Percentiles rank a stretch among this genome's conserved stretches.
These are phyloP conservation scores for Postia placenta DNA, from an alignment of 768 basidiomycete species.

Conservation along the genomic window DNA sequence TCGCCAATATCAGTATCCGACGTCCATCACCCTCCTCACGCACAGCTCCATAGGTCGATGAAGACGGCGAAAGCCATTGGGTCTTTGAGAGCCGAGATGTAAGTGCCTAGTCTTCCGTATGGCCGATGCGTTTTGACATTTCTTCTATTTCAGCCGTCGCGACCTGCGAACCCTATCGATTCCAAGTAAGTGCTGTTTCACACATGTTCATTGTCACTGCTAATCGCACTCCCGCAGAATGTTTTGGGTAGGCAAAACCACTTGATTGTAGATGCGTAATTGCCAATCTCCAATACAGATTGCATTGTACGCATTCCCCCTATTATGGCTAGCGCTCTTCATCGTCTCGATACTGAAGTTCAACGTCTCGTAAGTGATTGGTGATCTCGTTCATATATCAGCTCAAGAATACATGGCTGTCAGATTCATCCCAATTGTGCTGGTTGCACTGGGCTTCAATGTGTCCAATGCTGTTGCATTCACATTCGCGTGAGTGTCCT, in stretches of 20 bases:
- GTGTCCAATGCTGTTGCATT: conserved; percentile 93
- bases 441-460: conserved; percentile 94
- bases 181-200: conserved; percentile 51
- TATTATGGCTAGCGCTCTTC: conserved; percentile 81
- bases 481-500: conserved; percentile 74
- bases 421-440: conserved; percentile 92
- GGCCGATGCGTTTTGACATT: not conserved
- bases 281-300: conserved; percentile 38
- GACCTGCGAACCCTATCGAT: conserved; percentile 84
- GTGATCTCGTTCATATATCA: conserved; percentile 7
- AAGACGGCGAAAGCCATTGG: conserved; percentile 95
- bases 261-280: not conserved
- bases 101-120: conserved; percentile 25
- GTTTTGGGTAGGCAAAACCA: conserved; percentile 69
- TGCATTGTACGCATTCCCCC: conserved; percentile 85
- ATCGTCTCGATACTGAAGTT: conserved; percentile 88
- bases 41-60: conserved; percentile 61
- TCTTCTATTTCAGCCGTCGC: conserved; percentile 55
- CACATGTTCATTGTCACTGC: not conserved
- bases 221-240: conserved; percentile 45
- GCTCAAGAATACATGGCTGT: too few relatives aligned
- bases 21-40: not conserved
- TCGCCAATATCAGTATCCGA: not conserved
- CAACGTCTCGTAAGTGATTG: conserved; percentile 65
- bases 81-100: conserved; percentile 98